Base-by-base conservation (phyloP, 352 stramenopile genomes). In the Phytophthora macrochlamydospora region DNA sequence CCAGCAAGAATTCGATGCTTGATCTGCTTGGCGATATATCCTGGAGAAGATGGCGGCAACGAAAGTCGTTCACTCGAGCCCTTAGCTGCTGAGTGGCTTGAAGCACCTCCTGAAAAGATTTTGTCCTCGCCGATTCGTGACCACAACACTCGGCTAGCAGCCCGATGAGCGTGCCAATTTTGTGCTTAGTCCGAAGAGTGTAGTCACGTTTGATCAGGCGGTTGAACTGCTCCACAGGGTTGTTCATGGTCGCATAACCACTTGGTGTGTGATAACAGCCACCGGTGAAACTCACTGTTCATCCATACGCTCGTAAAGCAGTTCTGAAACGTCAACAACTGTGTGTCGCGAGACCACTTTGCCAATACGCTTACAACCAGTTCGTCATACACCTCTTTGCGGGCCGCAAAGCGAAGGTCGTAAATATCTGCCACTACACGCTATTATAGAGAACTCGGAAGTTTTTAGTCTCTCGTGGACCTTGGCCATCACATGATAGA, bases 171-270 rank as follows among this genome's bases (percentile, higher is more conserved):
- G 37, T 43, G 7, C 37, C 37, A 43, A 43, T 43, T 12, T 43
- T 43, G 37, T 43, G 12, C 37, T 43, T 43, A 7, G 37, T 43
- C 7, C 7, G 37, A 2, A 64, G 12, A 13, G 59, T 56, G 54
- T 67, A 73, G 11, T 68, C 58, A 18, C 49, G 52, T 49, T 73
- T 73, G 42, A 73, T 53, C 7, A 9, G 33, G 1, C 32, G 11
- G 55, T 65, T 45, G 8, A 45, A 45, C 38, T 45, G 38, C 38
- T 45, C 38, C 8, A 13, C 38, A 9, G 38, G 38, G 18, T 12
- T 45, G 38, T 45, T 45, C 38, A 14, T 45, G 4, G 38, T 13
- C 2, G 38, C 38, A 12, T 14, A 45, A 9, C 38, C 38, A 45
- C 4, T 13, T 13, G 38, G 4, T 13, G 38, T 45, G 8, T 45